Evolutionary conservation across 1,139 yeast species (phyloP).

Genomic region (Yamadazyma conglobata): DNA sequence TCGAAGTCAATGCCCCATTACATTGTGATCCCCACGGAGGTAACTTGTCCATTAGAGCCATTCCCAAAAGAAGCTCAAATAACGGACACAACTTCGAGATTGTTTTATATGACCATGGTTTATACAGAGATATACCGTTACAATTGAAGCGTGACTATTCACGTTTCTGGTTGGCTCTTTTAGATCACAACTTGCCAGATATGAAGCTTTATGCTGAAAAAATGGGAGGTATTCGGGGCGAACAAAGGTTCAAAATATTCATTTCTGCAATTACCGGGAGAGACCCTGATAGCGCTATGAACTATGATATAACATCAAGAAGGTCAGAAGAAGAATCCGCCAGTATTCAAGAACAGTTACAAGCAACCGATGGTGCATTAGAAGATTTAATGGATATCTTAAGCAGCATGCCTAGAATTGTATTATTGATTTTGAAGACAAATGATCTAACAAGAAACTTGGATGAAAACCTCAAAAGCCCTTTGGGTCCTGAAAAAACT

Average conservation of each 20-base stretch:
- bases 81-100: constrained; percentile 83
- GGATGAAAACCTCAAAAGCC: constrained; percentile 79
- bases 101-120: constrained; percentile 89
- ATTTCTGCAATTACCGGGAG: constrained; percentile 96
- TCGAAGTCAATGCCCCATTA: constrained; percentile 84
- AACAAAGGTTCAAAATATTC: constrained; percentile 72
- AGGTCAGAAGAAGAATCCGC: constrained; percentile 56
- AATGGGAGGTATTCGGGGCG: constrained; percentile 79
- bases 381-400: constrained; percentile 78
- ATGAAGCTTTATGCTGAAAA: constrained; percentile 73
- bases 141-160: constrained; percentile 80
- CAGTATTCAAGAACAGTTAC: constrained; percentile 61
- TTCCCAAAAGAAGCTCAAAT: constrained; percentile 18
- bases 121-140: constrained; percentile 80
- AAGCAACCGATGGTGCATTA: constrained; percentile 56
- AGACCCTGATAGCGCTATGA: constrained; percentile 39
- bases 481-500: constrained; percentile 84
- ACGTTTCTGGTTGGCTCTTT: constrained; percentile 85
- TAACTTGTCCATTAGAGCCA: constrained; percentile 73
- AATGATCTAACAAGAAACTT: constrained; percentile 87
- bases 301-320: constrained; percentile 47
- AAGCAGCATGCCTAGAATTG: constrained; percentile 79
- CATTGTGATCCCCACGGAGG: constrained; percentile 99
- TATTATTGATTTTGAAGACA: constrained; percentile 82
- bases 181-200: constrained; percentile 61